phyloP scores from a whole-genome alignment of 805 yeast species.

The Myxozyma vanderwaltii region DNA sequence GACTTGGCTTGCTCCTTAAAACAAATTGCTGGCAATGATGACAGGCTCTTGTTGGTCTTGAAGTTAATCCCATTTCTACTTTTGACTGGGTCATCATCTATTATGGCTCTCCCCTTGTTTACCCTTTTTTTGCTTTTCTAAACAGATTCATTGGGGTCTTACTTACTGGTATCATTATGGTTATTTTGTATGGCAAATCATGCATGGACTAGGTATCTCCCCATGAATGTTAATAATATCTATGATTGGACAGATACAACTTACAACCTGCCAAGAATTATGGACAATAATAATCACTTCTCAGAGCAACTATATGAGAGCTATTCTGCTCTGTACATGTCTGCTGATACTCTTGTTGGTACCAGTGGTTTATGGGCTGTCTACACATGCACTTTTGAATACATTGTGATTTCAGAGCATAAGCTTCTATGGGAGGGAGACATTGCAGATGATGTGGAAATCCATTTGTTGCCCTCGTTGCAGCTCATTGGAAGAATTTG shows the following conservation, averaged over 20 bases:
- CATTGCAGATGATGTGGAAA: constrained; percentile 38
- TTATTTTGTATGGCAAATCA: constrained; percentile 49
- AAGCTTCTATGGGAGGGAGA: constrained; percentile 44
- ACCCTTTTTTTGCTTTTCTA: constrained; percentile 49
- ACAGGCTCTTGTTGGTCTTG: constrained; percentile 52
- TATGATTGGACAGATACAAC: constrained; percentile 36
- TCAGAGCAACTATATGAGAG: constrained; percentile 50
- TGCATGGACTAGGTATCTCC: constrained; percentile 54
- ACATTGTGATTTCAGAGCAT: constrained; percentile 12
- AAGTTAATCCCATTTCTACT: constrained; percentile 51
- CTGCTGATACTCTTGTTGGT: constrained; percentile 55
- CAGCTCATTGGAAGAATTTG: constrained; percentile 44
- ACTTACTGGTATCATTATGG: constrained; percentile 38
- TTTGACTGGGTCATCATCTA: constrained; percentile 49
- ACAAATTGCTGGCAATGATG: constrained; percentile 51
- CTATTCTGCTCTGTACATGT: constrained; percentile 60
- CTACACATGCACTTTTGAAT: constrained; percentile 18
- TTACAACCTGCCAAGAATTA: constrained; percentile 55
- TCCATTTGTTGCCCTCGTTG: constrained; percentile 32
- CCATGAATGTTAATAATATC: constrained; percentile 49
- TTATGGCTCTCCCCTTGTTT: constrained; percentile 47
- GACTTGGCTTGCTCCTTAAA: constrained; percentile 58
- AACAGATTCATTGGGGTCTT: constrained; percentile 45
- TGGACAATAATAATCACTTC: constrained; percentile 49
- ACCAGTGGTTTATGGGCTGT: constrained; percentile 13